These are phyloP conservation scores for Colletotrichum destructivum DNA, from an alignment of 2,329 filamentous ascomycete species.

Conservation along the genomic window DNA sequence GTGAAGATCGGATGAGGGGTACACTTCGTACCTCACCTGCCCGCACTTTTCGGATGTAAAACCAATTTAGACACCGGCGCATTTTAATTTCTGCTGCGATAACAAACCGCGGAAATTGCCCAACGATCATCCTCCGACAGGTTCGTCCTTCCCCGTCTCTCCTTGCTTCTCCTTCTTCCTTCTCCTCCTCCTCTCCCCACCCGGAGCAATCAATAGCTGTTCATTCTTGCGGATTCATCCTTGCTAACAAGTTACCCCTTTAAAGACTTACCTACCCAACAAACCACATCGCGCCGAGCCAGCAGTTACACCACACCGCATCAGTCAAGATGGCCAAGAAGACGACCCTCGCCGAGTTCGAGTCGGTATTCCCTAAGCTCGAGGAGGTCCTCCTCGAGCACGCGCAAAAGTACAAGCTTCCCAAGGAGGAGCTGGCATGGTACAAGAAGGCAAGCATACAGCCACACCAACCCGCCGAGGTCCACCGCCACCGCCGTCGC, in stretches of 20 bases:
- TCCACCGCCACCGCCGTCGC: background rate
- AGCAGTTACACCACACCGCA: constrained; percentile 29
- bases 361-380: constrained; percentile 89
- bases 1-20: constrained; percentile 40
- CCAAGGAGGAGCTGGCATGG: constrained; percentile 86
- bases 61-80: constrained; percentile 23
- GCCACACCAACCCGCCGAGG: constrained; percentile 17
- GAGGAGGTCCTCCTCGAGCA: constrained; percentile 85
- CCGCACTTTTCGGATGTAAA: constrained; percentile 23
- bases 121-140: background rate
- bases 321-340: constrained; percentile 73
- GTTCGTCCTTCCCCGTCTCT: constrained; percentile 7
- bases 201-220: background rate
- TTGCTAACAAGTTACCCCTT: constrained; percentile 2
- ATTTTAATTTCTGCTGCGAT: constrained; percentile 19
- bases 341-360: constrained; percentile 87
- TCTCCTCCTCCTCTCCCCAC: too few relatives aligned
- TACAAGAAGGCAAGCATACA: constrained; percentile 78
- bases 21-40: constrained; percentile 3
- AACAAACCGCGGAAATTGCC: background rate
- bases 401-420: constrained; percentile 86
- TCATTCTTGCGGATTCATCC: background rate
- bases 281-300: constrained; percentile 5
- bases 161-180: background rate
- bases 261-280: constrained; percentile 3